Conservation (phyloP, 1,139 yeast species). For the Geotrichum aggregatum region DNA sequence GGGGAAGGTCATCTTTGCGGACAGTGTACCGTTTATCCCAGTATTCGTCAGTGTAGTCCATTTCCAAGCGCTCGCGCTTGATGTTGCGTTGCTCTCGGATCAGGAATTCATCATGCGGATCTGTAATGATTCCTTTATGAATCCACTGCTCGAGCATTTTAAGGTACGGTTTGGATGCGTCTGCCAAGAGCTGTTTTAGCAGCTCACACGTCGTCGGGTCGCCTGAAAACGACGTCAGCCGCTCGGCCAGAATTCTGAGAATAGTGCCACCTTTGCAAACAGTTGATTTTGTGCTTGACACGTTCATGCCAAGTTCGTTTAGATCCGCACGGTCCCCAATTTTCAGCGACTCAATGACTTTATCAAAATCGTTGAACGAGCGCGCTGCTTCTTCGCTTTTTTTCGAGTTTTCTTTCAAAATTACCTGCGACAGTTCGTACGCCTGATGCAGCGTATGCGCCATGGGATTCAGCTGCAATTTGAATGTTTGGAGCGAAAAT, state of each 20-base stretch:
- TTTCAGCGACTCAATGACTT: slow-evolving; percentile 33
- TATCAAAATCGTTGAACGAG: slow-evolving; percentile 31
- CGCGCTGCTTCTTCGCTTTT: slow-evolving; percentile 29
- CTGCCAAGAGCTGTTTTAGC: slow-evolving; percentile 50
- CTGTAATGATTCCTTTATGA: slow-evolving; percentile 65
- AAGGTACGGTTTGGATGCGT: slow-evolving; percentile 62
- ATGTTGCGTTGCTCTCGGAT: slow-evolving; percentile 45
- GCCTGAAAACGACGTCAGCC: slow-evolving; percentile 59
- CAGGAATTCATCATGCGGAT: slow-evolving; percentile 80
- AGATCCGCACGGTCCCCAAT: slow-evolving; percentile 29
- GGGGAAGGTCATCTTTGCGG: slow-evolving; percentile 69
- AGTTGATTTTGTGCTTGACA: slow-evolving; percentile 24
- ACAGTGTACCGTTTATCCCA: slow-evolving; percentile 85
- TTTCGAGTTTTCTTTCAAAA: slow-evolving; percentile 41
- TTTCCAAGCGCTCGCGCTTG: slow-evolving; percentile 46
- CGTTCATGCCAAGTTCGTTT: slow-evolving; percentile 29
- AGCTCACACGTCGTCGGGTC: slow-evolving; percentile 56
- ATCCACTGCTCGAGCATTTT: slow-evolving; percentile 75
- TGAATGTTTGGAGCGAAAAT: slow-evolving; percentile 50
- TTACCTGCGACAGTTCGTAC: slow-evolving; percentile 50
- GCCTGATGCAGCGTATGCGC: slow-evolving; percentile 49
- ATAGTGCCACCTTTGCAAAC: slow-evolving; percentile 36
- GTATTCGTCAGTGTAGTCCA: slow-evolving; percentile 56
- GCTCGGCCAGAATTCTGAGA: slow-evolving; percentile 55
- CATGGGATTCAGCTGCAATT: slow-evolving; percentile 41